These are phyloP conservation scores for Penicillium flavigenum DNA, from an alignment of 495 filamentous ascomycete genomes.

Conservation along the genomic window DNA sequence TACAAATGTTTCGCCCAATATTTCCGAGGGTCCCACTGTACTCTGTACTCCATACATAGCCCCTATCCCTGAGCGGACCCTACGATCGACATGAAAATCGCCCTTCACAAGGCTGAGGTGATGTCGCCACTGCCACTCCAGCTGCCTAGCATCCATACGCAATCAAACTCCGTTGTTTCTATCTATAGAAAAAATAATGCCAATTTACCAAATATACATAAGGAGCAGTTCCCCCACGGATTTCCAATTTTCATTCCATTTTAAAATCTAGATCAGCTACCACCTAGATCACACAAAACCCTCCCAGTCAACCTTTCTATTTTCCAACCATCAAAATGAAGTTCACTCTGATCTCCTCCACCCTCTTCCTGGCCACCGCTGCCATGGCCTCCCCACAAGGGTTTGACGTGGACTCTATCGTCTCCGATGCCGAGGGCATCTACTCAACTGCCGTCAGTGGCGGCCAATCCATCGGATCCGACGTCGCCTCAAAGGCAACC, in stretches of 20 bases:
- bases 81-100: conserved; percentile 14
- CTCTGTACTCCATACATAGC: neutral
- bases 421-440: conserved; percentile 16
- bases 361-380: conserved; percentile 26
- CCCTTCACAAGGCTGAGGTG: conserved; percentile 16
- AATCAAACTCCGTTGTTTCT: conserved; percentile 15
- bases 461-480: conserved; percentile 11
- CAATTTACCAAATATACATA: conserved; percentile 8
- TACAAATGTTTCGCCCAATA: too few species aligned
- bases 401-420: conserved; percentile 17
- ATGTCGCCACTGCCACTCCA: conserved; percentile 16
- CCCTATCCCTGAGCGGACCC: conserved; percentile 5
- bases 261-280: neutral
- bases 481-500: conserved; percentile 7
- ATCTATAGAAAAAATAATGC: conserved; percentile 14
- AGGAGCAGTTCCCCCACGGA: conserved; percentile 10
- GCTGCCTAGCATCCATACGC: conserved; percentile 5
- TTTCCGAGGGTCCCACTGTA: too few species aligned
- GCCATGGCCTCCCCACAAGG: conserved; percentile 22
- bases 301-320: neutral
- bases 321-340: conserved; percentile 25
- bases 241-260: conserved; percentile 1
- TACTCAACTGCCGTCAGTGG: conserved; percentile 6
- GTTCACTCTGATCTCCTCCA: conserved; percentile 30
- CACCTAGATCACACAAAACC: neutral